phyloP scores from a whole-genome alignment of 179 eudicot genomes.

The Gypsophila paniculata region DNA sequence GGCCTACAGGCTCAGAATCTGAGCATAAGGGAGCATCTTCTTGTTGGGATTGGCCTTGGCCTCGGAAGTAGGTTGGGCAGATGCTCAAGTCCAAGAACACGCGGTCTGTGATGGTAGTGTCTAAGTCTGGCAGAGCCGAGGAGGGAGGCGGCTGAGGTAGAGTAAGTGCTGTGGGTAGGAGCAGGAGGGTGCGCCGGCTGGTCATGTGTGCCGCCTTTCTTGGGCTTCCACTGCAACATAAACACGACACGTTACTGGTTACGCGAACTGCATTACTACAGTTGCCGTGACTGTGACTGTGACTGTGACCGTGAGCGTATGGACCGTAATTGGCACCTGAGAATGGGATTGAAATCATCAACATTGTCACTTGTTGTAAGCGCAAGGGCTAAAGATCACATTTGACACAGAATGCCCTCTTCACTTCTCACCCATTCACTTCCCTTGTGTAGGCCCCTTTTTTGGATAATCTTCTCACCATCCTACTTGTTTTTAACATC shows the following conservation, averaged over 20 bases:
- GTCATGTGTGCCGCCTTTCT: conserved; percentile 7
- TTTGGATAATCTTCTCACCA: neutral
- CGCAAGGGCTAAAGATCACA: neutral
- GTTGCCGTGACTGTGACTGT: too few species aligned
- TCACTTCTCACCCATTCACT: neutral
- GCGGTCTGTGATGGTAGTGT: conserved; percentile 87
- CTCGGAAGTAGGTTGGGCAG: conserved; percentile 70
- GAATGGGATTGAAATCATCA: conserved; percentile 12
- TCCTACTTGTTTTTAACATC: too few species aligned
- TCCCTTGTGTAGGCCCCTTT: neutral
- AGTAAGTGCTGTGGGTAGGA: conserved; percentile 44
- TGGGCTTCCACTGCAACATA: conserved; percentile 4
- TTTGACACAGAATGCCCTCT: neutral
- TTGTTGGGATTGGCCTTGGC: conserved; percentile 44
- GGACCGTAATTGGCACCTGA: too few species aligned
- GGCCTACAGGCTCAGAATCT: conserved; percentile 64
- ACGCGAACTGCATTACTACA: neutral
- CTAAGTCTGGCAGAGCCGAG: conserved; percentile 37
- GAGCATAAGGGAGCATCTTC: conserved; percentile 52
- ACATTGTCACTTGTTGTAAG: conserved; percentile 13
- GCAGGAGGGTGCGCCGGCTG: conserved; percentile 54
- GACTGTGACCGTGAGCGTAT: too few species aligned
- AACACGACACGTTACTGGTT: neutral
- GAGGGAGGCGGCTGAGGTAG: conserved; percentile 28
- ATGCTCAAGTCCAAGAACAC: conserved; percentile 75